Evolutionary conservation across 2,329 filamentous ascomycete species (phyloP).

Genomic region (Hypoxylon sp.): DNA sequence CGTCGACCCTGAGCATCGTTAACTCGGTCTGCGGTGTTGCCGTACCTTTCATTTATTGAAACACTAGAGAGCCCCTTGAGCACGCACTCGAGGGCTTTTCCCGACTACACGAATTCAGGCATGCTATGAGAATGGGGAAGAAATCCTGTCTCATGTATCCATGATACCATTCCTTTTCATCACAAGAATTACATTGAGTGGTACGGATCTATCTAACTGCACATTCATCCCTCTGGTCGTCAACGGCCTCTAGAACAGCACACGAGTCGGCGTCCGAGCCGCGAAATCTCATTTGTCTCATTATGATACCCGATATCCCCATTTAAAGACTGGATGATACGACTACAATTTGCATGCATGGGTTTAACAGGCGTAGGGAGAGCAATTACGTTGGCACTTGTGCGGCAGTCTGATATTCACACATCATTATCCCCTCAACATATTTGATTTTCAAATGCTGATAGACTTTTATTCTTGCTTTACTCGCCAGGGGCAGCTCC

Average conservation of each 20-base stretch:
- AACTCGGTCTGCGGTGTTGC: neutral
- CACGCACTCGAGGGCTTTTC: neutral
- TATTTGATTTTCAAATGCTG: conserved; percentile 3
- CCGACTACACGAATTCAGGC: conserved; percentile 1
- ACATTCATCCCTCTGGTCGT: conserved; percentile 13
- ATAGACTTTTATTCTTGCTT: conserved; percentile 35
- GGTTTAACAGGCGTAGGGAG: conserved; percentile 36
- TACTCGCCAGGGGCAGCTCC: conserved; percentile 24
- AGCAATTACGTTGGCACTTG: conserved; percentile 21
- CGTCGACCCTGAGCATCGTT: conserved; percentile 1
- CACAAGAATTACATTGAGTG: conserved; percentile 18
- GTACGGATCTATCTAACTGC: conserved; percentile 18
- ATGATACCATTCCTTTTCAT: conserved; percentile 15
- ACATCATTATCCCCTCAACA: neutral
- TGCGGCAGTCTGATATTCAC: conserved; percentile 18
- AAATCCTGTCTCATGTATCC: conserved; percentile 7
- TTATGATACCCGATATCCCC: conserved; percentile 43
- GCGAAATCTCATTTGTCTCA: conserved; percentile 40
- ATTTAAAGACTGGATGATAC: conserved; percentile 36
- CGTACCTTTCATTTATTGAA: neutral
- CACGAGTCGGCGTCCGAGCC: conserved; percentile 25
- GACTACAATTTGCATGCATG: conserved; percentile 42
- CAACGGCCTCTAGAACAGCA: conserved; percentile 20
- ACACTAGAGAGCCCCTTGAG: neutral
- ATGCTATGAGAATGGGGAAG: neutral